Evolutionary conservation across 2,329 filamentous ascomycete genomes (phyloP).

Genomic region (Ophiostoma sp.): DNA sequence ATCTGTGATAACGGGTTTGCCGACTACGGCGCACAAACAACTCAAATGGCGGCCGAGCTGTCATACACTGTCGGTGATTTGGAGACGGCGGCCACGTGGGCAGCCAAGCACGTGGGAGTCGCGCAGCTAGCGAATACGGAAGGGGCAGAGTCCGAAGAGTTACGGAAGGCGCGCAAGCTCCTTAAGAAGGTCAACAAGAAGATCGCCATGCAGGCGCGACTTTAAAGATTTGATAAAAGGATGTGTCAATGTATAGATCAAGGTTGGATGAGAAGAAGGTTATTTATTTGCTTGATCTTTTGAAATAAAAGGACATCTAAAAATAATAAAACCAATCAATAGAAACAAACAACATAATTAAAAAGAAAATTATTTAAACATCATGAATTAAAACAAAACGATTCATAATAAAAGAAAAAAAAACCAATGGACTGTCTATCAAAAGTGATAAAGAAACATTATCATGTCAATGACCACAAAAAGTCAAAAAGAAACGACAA

Average conservation of each 20-base stretch:
- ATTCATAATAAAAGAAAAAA: neutral
- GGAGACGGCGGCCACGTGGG: neutral
- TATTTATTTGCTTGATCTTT: too few relatives aligned
- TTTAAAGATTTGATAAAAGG: too few relatives aligned
- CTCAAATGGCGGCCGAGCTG: constrained; percentile 25
- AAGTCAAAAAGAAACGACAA: constrained; percentile 13
- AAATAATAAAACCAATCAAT: neutral
- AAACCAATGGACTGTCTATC: neutral
- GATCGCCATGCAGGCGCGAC: neutral
- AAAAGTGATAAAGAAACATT: neutral
- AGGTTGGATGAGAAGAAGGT: too few relatives aligned
- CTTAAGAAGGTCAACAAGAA: neutral
- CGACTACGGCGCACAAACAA: constrained; percentile 27
- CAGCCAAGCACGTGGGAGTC: neutral
- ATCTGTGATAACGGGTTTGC: constrained; percentile 25
- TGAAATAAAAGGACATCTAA: neutral
- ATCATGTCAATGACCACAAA: neutral
- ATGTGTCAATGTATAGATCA: too few relatives aligned
- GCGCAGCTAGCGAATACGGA: neutral
- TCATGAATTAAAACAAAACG: neutral
- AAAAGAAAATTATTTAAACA: neutral
- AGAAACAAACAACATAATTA: neutral
- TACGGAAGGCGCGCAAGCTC: neutral
- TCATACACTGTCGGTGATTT: constrained; percentile 17
- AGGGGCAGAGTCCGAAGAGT: neutral